Evolutionary conservation across 352 stramenopile genomes (phyloP), one percentile per base, ranked within the genome.

Genomic region (Globisporangium solare): DNA sequence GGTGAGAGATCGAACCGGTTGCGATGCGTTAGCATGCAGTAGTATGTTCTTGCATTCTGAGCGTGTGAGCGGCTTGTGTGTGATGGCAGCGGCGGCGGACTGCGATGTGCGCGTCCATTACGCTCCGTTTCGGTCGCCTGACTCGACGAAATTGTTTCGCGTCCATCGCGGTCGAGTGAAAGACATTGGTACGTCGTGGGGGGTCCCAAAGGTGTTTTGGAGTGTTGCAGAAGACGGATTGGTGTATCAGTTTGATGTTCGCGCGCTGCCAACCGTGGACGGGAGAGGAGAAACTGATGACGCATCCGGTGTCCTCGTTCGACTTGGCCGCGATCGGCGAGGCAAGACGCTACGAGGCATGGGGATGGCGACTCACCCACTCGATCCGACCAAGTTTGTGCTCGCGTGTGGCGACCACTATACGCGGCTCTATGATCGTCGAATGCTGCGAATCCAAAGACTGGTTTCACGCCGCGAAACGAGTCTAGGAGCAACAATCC

Each of bases 91-190:
- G 7, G 84, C 81, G 0, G 91, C 91, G 82, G 84, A 94, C 67
- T 83, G 77, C 20, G 78, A 95, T 57, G 88, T 96, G 14, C 83
- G 85, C 17, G 73, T 96, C 46, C 86, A 95, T 56, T 93, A 92
- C 48, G 82, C 83, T 47, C 87, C 86, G 37, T 95, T 94, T 63
- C 76, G 61, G 6, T 64, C 71, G 6, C 27, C 27, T 35, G 71
- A 82, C 45, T 68, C 69, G 6, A 86, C 79, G 20, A 86, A 88
- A 50, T 43, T 82, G 11, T 93, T 89, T 52, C 70, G 71, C 8
- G 70, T 89, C 20, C 88, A 96, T 54, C 56, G 57, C 15, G 79
- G 82, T 15, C 80, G 86, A 35, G 85, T 95, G 21, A 94, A 96
- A 63, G 84, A 94, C 45, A 86, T 95, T 43, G 76, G 70, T 13